Evolutionary conservation across 1,284 basidiomycete species (phyloP).

Genomic region (Naganishia liquefaciens): DNA sequence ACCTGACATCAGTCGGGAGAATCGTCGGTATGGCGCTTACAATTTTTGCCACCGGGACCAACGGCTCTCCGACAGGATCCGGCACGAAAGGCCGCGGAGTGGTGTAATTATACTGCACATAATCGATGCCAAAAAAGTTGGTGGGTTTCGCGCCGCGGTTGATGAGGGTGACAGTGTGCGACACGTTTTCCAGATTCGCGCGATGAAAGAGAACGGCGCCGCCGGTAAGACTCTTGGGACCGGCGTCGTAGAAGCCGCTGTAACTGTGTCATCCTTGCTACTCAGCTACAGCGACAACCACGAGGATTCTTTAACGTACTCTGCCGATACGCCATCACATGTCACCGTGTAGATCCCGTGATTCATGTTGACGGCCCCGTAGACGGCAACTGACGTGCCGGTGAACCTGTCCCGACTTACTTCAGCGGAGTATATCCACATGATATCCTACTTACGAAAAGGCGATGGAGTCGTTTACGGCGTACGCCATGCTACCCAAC

Average conservation of each 20-base stretch:
- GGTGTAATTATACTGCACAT: conserved; percentile 20
- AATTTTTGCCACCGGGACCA: neutral
- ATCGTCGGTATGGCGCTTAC: neutral
- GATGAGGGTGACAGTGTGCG: conserved; percentile 11
- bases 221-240: neutral
- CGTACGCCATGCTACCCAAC: neutral
- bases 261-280: neutral
- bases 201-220: conserved; percentile 9
- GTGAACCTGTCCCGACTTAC: neutral
- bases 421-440: neutral
- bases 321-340: neutral
- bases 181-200: neutral
- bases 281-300: too few species aligned
- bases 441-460: neutral
- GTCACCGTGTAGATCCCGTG: conserved; percentile 10
- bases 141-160: neutral
- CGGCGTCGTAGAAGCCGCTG: conserved; percentile 7
- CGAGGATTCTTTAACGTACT: too few species aligned
- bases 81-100: neutral
- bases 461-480: neutral
- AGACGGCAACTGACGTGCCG: conserved; percentile 17
- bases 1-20: neutral
- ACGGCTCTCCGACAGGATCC: too few species aligned
- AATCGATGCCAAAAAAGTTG: conserved; percentile 1
- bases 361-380: conserved; percentile 3